These are phyloP conservation scores for Russula sp. DNA, from an alignment of 768 basidiomycete species.

Conservation along the genomic window DNA sequence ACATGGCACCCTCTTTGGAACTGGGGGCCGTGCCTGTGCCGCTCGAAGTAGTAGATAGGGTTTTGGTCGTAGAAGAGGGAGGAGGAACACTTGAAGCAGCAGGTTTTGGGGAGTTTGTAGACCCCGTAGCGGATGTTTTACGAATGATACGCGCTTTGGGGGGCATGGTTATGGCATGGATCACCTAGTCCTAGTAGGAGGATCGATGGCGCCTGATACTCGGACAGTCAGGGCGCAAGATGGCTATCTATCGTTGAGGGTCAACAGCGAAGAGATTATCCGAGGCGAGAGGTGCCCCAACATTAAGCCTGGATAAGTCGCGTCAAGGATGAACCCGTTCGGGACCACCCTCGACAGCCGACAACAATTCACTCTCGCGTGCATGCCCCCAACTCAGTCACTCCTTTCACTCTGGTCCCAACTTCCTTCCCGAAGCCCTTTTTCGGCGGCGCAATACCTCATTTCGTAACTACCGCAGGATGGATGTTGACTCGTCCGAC, in stretches of 20 bases:
- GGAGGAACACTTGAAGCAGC: conserved; percentile 1
- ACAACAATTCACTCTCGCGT: conserved; percentile 5
- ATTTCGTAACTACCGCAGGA: background rate
- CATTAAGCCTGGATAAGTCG: background rate
- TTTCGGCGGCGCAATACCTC: background rate
- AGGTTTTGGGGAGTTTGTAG: conserved; percentile 6
- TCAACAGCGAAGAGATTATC: background rate
- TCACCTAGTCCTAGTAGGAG: background rate
- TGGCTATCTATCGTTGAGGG: background rate
- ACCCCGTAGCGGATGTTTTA: conserved; percentile 27
- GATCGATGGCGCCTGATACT: background rate
- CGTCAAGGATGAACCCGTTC: background rate
- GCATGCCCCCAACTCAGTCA: conserved; percentile 3
- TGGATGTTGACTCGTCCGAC: conserved; percentile 6
- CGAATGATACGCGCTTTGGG: conserved; percentile 38
- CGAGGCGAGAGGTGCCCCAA: background rate
- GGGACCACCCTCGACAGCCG: too few species aligned
- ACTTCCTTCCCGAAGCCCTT: background rate
- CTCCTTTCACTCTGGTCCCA: conserved; percentile 4
- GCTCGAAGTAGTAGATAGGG: background rate
- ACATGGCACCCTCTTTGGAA: conserved; percentile 38
- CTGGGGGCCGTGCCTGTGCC: background rate
- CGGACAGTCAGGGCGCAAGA: background rate
- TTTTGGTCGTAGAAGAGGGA: conserved; percentile 26
- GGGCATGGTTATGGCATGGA: conserved; percentile 34